Conservation (phyloP, 352 stramenopile genomes). For the Phytophthora sp. region DNA sequence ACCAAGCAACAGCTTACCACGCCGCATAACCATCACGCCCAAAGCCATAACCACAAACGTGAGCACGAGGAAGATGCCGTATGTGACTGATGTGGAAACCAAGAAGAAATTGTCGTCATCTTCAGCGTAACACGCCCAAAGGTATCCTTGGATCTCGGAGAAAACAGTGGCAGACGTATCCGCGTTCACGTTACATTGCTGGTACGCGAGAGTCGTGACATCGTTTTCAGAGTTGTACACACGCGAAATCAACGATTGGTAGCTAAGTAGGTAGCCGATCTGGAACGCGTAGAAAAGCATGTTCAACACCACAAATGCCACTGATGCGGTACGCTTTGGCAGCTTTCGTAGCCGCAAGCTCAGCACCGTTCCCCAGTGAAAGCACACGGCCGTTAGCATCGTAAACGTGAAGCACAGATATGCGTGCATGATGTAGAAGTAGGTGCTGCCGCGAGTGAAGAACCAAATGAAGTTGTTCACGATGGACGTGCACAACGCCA, state of each 20-base stretch:
- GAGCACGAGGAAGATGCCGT: conserved; percentile 77
- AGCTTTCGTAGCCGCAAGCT: conserved; percentile 79
- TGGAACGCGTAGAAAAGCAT: conserved; percentile 85
- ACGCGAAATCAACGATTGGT: conserved; percentile 66
- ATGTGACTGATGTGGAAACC: conserved; percentile 79
- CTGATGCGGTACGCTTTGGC: conserved; percentile 65
- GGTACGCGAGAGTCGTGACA: conserved; percentile 71
- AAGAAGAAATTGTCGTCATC: conserved; percentile 82
- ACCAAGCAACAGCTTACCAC: conserved; percentile 73
- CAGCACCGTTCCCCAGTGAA: conserved; percentile 88
- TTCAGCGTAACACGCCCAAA: conserved; percentile 81
- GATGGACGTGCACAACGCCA: conserved; percentile 73
- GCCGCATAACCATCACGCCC: conserved; percentile 87
- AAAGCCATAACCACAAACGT: conserved; percentile 84
- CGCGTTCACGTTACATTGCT: conserved; percentile 73
- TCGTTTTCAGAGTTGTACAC: conserved; percentile 81
- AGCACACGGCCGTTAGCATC: conserved; percentile 89
- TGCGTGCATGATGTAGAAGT: conserved; percentile 84
- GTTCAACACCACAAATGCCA: conserved; percentile 79
- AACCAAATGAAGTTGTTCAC: conserved; percentile 89
- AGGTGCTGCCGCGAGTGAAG: conserved; percentile 64
- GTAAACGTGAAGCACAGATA: conserved; percentile 89
- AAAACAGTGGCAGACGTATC: conserved; percentile 75
- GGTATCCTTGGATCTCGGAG: conserved; percentile 86
- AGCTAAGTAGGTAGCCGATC: conserved; percentile 68